phyloP scores from a whole-genome alignment of 148 eudicot species.

The Beta vulgaris region DNA sequence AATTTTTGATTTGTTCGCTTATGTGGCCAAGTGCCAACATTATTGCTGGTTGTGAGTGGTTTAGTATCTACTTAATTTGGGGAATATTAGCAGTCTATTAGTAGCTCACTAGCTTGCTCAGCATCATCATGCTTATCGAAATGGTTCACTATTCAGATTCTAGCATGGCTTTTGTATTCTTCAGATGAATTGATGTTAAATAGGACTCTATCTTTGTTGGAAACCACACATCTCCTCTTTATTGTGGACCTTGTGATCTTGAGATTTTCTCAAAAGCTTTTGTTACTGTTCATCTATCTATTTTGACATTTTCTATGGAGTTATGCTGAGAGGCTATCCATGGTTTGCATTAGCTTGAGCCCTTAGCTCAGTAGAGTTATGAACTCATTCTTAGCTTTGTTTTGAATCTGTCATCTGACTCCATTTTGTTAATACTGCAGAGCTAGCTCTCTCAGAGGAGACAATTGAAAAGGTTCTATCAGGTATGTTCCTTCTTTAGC shows the following conservation, averaged over 20 bases:
- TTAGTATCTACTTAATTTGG: neutral
- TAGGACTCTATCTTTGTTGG: neutral
- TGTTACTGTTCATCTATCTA: neutral
- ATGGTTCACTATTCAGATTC: neutral
- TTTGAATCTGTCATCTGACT: neutral
- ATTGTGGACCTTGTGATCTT: too few relatives aligned
- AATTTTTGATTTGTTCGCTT: too few relatives aligned
- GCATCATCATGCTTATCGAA: neutral
- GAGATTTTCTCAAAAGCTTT: neutral
- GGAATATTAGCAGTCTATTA: neutral
- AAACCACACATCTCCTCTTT: neutral
- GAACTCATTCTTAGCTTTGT: neutral
- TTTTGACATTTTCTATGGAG: neutral
- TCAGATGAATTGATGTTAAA: neutral
- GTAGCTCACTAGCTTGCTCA: neutral
- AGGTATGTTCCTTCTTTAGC: conserved; percentile 37
- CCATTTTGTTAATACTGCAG: conserved; percentile 32
- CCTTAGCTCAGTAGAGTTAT: neutral
- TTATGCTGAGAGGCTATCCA: neutral
- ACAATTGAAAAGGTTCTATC: conserved; percentile 73
- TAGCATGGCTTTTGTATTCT: neutral
- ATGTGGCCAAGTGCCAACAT: neutral
- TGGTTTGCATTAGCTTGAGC: neutral
- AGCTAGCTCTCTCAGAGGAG: conserved; percentile 68
- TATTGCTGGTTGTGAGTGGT: neutral